Percentiles rank a stretch among this genome's conserved stretches.
phyloP scores from a whole-genome alignment of 2,329 filamentous ascomycete genomes.

The Meredithiella fracta region DNA sequence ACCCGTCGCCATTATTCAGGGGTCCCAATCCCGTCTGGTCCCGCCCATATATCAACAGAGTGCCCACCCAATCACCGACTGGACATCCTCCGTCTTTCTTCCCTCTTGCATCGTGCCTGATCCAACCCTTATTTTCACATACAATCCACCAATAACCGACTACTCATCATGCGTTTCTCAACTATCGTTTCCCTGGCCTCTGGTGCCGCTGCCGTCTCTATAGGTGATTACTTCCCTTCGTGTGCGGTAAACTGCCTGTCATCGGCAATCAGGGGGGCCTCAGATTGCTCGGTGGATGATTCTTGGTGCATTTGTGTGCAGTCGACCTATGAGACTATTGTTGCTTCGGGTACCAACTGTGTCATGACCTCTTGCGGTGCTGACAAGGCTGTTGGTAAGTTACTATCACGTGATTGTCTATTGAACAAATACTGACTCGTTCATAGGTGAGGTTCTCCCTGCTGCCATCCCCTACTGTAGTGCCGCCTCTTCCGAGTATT shows the following conservation, averaged over 20 bases:
- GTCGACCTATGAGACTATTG: slow-evolving; percentile 21
- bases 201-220: background rate
- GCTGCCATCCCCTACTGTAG: slow-evolving; percentile 18
- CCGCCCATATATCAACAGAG: no score
- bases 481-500: slow-evolving; percentile 13
- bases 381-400: slow-evolving; percentile 25
- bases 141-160: no score
- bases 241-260: slow-evolving; percentile 25
- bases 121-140: no score
- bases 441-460: slow-evolving; percentile 25
- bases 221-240: slow-evolving; percentile 21
- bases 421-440: slow-evolving; percentile 15
- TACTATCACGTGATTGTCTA: background rate
- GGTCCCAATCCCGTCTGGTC: background rate
- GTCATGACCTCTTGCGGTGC: slow-evolving; percentile 23
- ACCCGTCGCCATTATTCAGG: no score
- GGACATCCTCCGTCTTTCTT: no score
- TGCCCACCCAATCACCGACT: no score
- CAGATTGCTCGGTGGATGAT: slow-evolving; percentile 22
- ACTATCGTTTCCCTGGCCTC: background rate
- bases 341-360: slow-evolving; percentile 21
- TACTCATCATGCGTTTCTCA: background rate
- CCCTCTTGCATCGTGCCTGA: no score
- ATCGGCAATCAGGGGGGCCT: slow-evolving; percentile 20
- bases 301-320: slow-evolving; percentile 21